Evolutionary conservation across 2,329 filamentous ascomycete genomes (phyloP), one percentile per base, ranked within the genome.

Genomic region (Colletotrichum tofieldiae): DNA sequence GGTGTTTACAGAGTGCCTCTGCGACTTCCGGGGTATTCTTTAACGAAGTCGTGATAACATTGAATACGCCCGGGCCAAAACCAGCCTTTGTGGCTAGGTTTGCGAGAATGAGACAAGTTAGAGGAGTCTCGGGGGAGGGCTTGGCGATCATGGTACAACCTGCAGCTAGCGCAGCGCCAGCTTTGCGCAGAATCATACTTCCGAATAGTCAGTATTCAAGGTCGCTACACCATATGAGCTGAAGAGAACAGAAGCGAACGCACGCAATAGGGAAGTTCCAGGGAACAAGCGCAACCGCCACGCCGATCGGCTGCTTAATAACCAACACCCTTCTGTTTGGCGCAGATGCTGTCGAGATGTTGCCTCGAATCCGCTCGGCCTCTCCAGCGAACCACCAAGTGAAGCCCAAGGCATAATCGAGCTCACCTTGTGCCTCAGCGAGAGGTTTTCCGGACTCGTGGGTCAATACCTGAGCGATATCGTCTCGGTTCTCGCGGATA

Each of bases 121-220:
- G 88, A 0, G 93, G 93, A 2, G 93, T 94, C 79, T 94, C 92
- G 0, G 92, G 92, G 5, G 90, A 92, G 2, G 92, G 91, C 82
- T 94, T 94, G 20, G 90, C 86, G 20, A 95, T 86, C 90, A 95
- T 93, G 1, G 92, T 93, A 79, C 92, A 94, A 14, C 93, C 93
- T 11, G 92, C 92, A 26, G 93, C 93, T 39, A 94, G 83, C 1
- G 89, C 90, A 0, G 90, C 83, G 2, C 80, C 82, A 12, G 83
- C 81, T 71, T 87, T 87, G 23, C 85, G 78, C 9, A 86, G 79
- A 35, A 72, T 69, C 69, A 72, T 72, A 1, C 69, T 72, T 9
- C 4, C 11, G 23, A 1, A 7, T 8, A 12, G 7, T 61, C 20
- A 65, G 52, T 23, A 45, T 0, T 9, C 26, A 14, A 41, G 26